Conservation (phyloP, 1,139 yeast genomes). For the Kluyveromyces sp. region DNA sequence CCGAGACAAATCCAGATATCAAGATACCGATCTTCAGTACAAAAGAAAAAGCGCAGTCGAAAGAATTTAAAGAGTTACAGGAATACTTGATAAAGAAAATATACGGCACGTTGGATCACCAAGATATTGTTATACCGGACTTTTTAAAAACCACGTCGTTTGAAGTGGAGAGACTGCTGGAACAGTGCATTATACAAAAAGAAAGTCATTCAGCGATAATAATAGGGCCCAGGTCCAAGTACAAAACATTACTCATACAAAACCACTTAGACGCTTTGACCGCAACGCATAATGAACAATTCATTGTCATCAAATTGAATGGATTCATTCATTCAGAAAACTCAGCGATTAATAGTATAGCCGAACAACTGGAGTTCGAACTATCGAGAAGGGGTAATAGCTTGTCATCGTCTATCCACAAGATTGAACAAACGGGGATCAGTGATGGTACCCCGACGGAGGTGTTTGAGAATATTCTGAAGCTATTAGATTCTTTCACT, state of each 20-base stretch:
- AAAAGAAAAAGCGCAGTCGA: neutral
- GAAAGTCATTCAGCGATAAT: constrained; percentile 79
- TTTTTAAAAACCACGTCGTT: constrained; percentile 22
- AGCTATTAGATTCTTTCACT: constrained; percentile 37
- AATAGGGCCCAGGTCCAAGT: constrained; percentile 75
- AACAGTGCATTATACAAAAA: constrained; percentile 56
- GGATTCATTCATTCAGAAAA: constrained; percentile 70
- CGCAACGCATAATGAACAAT: constrained; percentile 39
- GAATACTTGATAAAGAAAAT: constrained; percentile 19
- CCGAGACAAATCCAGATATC: neutral
- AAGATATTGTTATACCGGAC: constrained; percentile 16
- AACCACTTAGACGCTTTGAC: constrained; percentile 47
- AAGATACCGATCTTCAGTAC: neutral
- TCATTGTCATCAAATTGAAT: constrained; percentile 55
- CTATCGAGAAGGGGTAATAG: constrained; percentile 24
- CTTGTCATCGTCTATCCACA: neutral
- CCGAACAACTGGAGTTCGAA: constrained; percentile 64
- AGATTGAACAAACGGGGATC: constrained; percentile 28
- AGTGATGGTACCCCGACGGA: constrained; percentile 46
- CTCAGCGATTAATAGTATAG: constrained; percentile 76
- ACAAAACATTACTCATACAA: constrained; percentile 63
- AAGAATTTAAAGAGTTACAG: constrained; percentile 16
- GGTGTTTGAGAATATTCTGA: constrained; percentile 45
- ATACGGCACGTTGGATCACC: constrained; percentile 15
- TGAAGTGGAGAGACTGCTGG: constrained; percentile 51